Evolutionary conservation across 495 filamentous ascomycete species (phyloP).

Genomic region (Tuber borchii): DNA sequence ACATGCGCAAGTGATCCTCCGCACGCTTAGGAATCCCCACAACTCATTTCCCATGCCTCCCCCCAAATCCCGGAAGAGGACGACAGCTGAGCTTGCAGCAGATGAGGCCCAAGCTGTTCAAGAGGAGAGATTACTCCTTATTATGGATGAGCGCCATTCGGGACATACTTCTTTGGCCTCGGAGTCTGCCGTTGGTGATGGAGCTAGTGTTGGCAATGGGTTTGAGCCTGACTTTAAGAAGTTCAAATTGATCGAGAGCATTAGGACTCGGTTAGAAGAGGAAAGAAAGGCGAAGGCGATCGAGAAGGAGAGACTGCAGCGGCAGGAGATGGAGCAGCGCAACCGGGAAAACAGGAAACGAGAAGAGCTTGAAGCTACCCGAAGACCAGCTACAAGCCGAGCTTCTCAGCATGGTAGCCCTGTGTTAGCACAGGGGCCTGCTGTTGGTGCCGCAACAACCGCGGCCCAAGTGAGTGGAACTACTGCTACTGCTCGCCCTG

Average conservation of each 20-base stretch:
- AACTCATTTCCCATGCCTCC: constrained; percentile 68
- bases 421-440: constrained; percentile 28
- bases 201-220: constrained; percentile 58
- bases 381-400: constrained; percentile 40
- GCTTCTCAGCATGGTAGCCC: constrained; percentile 40
- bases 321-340: constrained; percentile 44
- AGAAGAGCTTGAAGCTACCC: constrained; percentile 43
- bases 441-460: constrained; percentile 33
- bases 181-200: constrained; percentile 64
- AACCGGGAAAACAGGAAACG: constrained; percentile 44
- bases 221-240: constrained; percentile 84
- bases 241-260: constrained; percentile 83
- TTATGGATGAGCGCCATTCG: constrained; percentile 74
- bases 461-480: constrained; percentile 36
- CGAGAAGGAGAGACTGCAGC: constrained; percentile 51
- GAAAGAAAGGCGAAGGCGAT: constrained; percentile 60
- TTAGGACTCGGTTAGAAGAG: constrained; percentile 70
- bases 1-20: constrained; percentile 61
- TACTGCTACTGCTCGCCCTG: constrained; percentile 34
- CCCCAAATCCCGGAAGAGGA: constrained; percentile 86
- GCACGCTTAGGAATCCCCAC: constrained; percentile 64
- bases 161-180: constrained; percentile 53
- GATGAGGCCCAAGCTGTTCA: constrained; percentile 87
- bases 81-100: constrained; percentile 84
- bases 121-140: constrained; percentile 84